Evolutionary conservation across 1,284 basidiomycete species (phyloP).

Genomic region (Vanrija humicola): DNA sequence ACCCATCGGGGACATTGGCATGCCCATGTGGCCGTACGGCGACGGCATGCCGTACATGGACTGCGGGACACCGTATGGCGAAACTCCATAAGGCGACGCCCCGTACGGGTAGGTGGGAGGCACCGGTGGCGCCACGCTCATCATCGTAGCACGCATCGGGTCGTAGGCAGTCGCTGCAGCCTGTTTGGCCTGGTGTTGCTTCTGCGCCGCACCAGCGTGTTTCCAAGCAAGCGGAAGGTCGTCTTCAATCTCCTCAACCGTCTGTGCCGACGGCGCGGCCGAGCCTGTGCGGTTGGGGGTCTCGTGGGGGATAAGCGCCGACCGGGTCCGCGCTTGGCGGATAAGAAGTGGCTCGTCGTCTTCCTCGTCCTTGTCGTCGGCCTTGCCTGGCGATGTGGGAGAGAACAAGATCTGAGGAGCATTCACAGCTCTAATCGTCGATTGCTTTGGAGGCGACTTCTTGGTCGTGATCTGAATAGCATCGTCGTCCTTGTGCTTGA

Average conservation of each 20-base stretch:
- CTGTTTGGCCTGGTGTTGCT: neutral
- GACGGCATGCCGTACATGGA: conserved; percentile 5
- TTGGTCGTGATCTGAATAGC: neutral
- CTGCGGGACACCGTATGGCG: neutral
- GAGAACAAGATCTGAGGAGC: neutral
- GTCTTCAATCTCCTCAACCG: conserved; percentile 31
- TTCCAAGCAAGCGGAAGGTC: conserved; percentile 41
- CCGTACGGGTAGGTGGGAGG: neutral
- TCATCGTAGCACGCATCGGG: neutral
- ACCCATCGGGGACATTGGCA: conserved; percentile 5
- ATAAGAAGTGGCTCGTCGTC: conserved; percentile 32
- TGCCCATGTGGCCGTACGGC: neutral
- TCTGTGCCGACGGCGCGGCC: conserved; percentile 1
- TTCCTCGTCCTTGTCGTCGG: conserved; percentile 14
- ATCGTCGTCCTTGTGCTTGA: conserved; percentile 6
- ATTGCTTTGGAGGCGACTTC: neutral
- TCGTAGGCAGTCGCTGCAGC: neutral
- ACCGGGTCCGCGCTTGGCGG: conserved; percentile 3
- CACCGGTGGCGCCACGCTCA: conserved; percentile 9
- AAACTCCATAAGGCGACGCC: neutral
- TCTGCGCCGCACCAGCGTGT: conserved; percentile 27
- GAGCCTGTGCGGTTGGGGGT: neutral
- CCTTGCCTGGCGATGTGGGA: neutral
- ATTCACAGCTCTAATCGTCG: neutral
- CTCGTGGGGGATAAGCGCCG: neutral